These are phyloP conservation scores for Neurospora sp. DNA, from an alignment of 495 filamentous ascomycete species.

Conservation along the genomic window DNA sequence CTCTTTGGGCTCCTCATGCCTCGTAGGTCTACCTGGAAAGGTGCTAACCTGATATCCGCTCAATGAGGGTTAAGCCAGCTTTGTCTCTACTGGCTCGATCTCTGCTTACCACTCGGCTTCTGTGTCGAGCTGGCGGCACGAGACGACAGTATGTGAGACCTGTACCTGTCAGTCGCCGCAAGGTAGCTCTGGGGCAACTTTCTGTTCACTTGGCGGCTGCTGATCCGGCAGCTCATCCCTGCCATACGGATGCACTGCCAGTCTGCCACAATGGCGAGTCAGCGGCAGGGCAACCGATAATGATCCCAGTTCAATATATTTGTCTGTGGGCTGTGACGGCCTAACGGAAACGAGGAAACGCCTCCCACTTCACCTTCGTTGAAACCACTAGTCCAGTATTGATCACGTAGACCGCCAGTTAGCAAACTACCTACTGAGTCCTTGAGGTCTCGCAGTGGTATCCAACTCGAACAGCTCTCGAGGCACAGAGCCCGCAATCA, in stretches of 20 bases:
- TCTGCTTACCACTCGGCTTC: background rate
- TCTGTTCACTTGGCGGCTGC: background rate
- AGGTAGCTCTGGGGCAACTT: background rate
- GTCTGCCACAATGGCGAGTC: background rate
- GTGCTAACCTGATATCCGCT: background rate
- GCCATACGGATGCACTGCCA: background rate
- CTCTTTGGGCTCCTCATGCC: background rate
- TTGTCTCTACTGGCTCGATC: background rate
- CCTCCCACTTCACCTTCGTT: background rate
- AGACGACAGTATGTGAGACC: background rate
- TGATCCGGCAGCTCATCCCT: background rate
- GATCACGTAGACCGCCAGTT: background rate
- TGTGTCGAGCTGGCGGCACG: background rate
- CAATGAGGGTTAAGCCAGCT: background rate
- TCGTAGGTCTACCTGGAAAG: background rate
- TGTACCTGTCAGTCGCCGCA: background rate
- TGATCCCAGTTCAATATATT: background rate
- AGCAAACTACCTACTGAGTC: background rate
- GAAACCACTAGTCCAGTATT: background rate
- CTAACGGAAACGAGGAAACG: background rate
- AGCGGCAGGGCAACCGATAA: background rate
- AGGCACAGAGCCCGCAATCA: background rate
- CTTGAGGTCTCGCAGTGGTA: background rate
- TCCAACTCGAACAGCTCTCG: background rate
- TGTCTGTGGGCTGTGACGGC: background rate